Base-by-base conservation (phyloP, 129 eudicot species). In the Ambrosia trifida region DNA sequence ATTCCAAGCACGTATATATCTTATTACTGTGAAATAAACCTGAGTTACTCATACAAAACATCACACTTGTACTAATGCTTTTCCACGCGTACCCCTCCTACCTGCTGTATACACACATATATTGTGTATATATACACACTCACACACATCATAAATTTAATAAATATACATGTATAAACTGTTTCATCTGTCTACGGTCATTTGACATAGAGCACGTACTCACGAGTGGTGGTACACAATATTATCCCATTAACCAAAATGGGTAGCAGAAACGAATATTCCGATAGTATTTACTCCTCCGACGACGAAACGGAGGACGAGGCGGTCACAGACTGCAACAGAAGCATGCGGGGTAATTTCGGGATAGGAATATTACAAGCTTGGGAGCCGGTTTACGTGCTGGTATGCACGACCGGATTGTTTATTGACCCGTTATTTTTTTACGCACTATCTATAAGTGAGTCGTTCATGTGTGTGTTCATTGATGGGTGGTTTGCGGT, bases 401-500 rank as follows among this genome's bases (percentile, higher is more conserved):
- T 95, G 1, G 89, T 86, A 9, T 84, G 97, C 77, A 89, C 90
- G 41, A 50, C 81, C 8, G 91, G 99, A 5, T 73, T 95, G 3
- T 84, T 95, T 38, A 87, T 90, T 58, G 99, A 95, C 79, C 99
- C 99, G 1, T 79, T 95, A 16, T 95, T 95, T 76, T 90, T 95
- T 73, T 95, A 95, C 76, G 63, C 94, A 8, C 80, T 95, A 8
- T 84, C 97, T 0, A 69, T 95, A 5, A 95, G 91, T 44, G 91
- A 86, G 3, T 70, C 80, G 4, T 84, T 81, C 77, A 73, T 95
- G 88, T 90, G 99, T 69, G 81, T 95, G 45, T 90, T 85, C 69
- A 79, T 95, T 5, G 99, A 95, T 60, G 99, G 97, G 59, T 95
- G 99, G 99, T 81, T 95, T 52, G 89, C 97, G 30, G 80, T 86